Evolutionary conservation across 495 filamentous ascomycete species (phyloP), one percentile per base, ranked within the genome.

Genomic region (Friedmanniomyces endolithicus): DNA sequence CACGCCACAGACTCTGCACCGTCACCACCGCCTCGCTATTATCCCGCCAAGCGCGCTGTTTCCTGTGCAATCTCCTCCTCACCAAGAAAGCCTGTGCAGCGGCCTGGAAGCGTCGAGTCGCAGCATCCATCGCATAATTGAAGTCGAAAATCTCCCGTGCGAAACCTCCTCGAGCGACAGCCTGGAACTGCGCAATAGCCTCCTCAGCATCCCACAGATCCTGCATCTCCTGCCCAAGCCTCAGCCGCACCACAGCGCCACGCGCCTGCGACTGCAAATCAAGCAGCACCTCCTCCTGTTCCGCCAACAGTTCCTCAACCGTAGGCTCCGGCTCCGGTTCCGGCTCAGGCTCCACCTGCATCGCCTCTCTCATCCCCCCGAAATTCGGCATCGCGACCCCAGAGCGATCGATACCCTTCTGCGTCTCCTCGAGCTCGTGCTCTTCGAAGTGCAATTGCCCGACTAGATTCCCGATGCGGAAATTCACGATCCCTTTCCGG

Each of bases 331-430:
- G 87, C 40, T 83, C 81, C 3, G 37, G 37, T 41, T 41, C 37
- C 63, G 78, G 78, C 40, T 83, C 81, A 1, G 74, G 75, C 62
- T 88, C 86, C n/a, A 89, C 85, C 20, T 87, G 89, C 70, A 99
- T 96, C 63, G 87, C 87, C 53, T 88, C 92, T 29, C 89, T 85
- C 85, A 99, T 96, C 50, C 90, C 90, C 53, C 87, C 84, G 71
- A 99, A 99, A 69, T 87, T 95, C 41, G 94, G 94, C 88, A 99
- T 94, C 62, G 80, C 94, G 43, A 90, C 79, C 19, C 94, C 94
- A 22, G 94, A 79, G 67, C 88, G 94, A 69, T 99, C 94, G 23
- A 99, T 80, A 17, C 90, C 94, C 67, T 94, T 95, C 64, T 97
- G 94, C 69, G 83, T 95, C 59, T 86, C 86, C 69, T 99, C 94